A percentile compares a stretch with the other conserved stretches of the same genome.
Evolutionary conservation across 306 rosid genomes (phyloP).

Genomic region (Gillenia trifoliata): DNA sequence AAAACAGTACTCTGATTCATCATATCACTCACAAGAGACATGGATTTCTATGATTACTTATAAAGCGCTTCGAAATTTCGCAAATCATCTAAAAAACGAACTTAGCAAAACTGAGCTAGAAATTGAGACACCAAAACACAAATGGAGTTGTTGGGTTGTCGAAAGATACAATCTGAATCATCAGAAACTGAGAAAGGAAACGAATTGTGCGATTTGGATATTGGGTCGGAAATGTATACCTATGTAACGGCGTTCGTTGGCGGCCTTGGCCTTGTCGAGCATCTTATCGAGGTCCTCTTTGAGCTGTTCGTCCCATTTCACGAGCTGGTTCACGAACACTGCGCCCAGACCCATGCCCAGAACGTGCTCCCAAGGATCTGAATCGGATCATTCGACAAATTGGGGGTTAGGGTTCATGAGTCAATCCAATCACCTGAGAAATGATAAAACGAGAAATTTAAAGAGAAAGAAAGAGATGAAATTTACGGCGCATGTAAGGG

Average conservation of each 20-base stretch:
- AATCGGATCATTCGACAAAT: neutral
- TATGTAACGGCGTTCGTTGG: conserved; percentile 90
- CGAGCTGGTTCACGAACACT: conserved; percentile 60
- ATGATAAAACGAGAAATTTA: neutral
- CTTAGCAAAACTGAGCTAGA: neutral
- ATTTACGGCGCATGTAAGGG: conserved; percentile 93
- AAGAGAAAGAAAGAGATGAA: neutral
- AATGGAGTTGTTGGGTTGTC: neutral
- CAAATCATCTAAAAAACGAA: neutral
- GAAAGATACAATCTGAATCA: neutral
- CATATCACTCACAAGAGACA: neutral
- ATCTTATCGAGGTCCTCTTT: conserved; percentile 78
- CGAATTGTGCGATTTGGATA: neutral
- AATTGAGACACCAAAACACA: neutral
- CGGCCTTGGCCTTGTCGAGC: conserved; percentile 86
- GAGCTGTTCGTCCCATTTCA: conserved; percentile 70
- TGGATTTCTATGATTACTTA: neutral
- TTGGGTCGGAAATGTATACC: conserved; percentile 31
- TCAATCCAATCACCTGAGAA: neutral
- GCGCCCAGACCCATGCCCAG: conserved; percentile 84
- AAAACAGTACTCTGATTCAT: neutral
- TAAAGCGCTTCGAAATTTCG: neutral
- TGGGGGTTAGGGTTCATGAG: neutral
- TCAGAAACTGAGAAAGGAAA: neutral
- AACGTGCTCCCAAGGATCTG: conserved; percentile 98